phyloP scores from a whole-genome alignment of 305 asterid genomes.

The Fraxinus nigra region DNA sequence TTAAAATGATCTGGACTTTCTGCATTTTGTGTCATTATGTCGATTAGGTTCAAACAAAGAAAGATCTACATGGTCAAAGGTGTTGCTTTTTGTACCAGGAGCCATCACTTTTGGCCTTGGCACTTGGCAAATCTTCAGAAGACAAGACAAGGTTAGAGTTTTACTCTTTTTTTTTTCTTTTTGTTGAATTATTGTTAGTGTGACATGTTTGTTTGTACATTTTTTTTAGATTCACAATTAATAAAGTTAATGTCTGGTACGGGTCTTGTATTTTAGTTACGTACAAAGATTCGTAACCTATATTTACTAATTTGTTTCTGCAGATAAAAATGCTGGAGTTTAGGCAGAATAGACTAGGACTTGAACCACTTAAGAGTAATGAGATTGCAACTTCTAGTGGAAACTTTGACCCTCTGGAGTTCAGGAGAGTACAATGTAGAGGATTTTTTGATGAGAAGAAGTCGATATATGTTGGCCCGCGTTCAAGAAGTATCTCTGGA shows the following conservation, averaged over 20 bases:
- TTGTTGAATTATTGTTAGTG: not conserved
- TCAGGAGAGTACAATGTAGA: conserved; percentile 65
- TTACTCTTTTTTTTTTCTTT: not conserved
- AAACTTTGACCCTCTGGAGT: conserved; percentile 57
- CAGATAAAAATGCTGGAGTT: conserved; percentile 77
- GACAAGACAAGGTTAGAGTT: conserved; percentile 70
- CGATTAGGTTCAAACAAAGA: conserved; percentile 48
- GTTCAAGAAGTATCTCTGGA: conserved; percentile 94
- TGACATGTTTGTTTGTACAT: not conserved
- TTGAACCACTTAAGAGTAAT: conserved; percentile 62
- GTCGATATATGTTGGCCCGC: conserved; percentile 81
- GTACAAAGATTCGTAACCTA: not conserved
- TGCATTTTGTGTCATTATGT: not conserved
- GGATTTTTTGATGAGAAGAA: conserved; percentile 78
- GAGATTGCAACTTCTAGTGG: conserved; percentile 40
- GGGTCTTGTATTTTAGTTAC: not conserved
- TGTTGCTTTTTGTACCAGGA: conserved; percentile 83
- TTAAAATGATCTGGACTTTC: conserved; percentile 16
- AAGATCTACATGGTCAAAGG: conserved; percentile 73
- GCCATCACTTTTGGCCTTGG: conserved; percentile 90
- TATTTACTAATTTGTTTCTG: conserved; percentile 13
- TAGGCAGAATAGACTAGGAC: conserved; percentile 57
- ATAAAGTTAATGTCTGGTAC: conserved; percentile 9
- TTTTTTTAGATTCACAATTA: not conserved
- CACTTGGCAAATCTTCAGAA: conserved; percentile 84